Percentiles rank a stretch among this genome's conserved stretches.
Conservation (phyloP, 306 rosid genomes). For the Lathyrus oleraceus region DNA sequence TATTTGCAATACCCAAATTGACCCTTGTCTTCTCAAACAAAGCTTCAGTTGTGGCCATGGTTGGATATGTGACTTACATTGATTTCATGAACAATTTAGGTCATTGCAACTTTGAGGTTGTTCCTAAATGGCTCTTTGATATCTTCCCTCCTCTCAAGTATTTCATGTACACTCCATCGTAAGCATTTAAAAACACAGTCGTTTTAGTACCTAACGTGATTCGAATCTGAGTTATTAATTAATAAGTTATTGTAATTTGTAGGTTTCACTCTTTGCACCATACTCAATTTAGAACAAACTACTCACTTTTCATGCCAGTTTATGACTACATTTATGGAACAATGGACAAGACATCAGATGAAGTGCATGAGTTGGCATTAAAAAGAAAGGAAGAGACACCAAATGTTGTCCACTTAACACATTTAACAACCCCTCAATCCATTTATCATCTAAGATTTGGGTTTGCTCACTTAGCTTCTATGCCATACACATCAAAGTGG, state of each 20-base stretch:
- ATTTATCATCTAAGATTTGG: slow-evolving; percentile 57
- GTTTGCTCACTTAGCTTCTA: slow-evolving; percentile 57
- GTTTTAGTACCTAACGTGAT: no score
- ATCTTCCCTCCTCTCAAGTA: slow-evolving; percentile 59
- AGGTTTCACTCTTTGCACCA: slow-evolving; percentile 75
- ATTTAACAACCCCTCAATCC: slow-evolving; percentile 58
- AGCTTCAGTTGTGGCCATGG: slow-evolving; percentile 34
- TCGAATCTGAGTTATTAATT: no score
- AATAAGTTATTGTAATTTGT: no score
- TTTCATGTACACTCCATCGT: slow-evolving; percentile 68
- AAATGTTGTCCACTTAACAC: slow-evolving; percentile 55
- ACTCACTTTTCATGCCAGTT: slow-evolving; percentile 63
- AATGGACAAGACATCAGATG: slow-evolving; percentile 46
- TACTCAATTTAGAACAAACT: slow-evolving; percentile 69
- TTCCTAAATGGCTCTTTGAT: slow-evolving; percentile 48
- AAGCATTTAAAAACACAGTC: slow-evolving; percentile 36
- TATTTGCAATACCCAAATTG: slow-evolving; percentile 53
- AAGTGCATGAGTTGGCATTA: slow-evolving; percentile 39
- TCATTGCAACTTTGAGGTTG: slow-evolving; percentile 65
- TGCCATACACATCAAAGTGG: slow-evolving; percentile 57
- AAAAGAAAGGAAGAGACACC: slow-evolving; percentile 43
- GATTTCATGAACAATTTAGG: slow-evolving; percentile 79
- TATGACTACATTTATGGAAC: slow-evolving; percentile 66
- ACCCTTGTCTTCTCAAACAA: slow-evolving; percentile 38
- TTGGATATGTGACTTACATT: slow-evolving; percentile 45